Evolutionary conservation across 2,329 filamentous ascomycete species (phyloP).

Genomic region (Talaromyces sp.): DNA sequence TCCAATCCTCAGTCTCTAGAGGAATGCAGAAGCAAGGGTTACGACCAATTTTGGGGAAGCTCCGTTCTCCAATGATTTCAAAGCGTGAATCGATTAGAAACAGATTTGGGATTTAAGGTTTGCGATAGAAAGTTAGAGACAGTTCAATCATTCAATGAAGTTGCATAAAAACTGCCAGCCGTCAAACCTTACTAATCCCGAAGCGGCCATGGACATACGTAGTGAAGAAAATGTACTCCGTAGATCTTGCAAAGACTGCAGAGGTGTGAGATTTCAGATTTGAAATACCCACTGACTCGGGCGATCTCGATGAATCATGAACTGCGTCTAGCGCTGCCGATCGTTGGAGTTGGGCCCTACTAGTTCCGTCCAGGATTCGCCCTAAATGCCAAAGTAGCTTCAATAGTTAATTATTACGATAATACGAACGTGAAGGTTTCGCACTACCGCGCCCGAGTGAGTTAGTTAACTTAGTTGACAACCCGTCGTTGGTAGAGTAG

Average conservation of each 20-base stretch:
- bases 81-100: too few relatives aligned
- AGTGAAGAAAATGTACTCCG: background rate
- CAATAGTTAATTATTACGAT: background rate
- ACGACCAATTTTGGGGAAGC: background rate
- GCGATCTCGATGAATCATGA: too few relatives aligned
- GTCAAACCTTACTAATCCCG: too few relatives aligned
- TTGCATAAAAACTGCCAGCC: too few relatives aligned
- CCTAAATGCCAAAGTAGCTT: background rate
- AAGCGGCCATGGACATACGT: too few relatives aligned
- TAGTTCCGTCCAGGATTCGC: background rate
- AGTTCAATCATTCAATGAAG: too few relatives aligned
- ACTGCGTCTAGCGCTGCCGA: background rate
- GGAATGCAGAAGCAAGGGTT: background rate
- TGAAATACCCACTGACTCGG: too few relatives aligned
- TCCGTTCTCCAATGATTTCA: too few relatives aligned
- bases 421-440: background rate
- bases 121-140: too few relatives aligned
- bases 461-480: background rate
- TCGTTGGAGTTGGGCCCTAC: background rate
- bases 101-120: too few relatives aligned
- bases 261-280: too few relatives aligned
- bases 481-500: background rate
- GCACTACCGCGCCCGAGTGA: background rate
- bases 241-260: background rate
- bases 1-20: background rate